Evolutionary conservation across 257 asterid species (phyloP), one percentile per base, ranked within the genome.

Genomic region (Cruciata laevipes): DNA sequence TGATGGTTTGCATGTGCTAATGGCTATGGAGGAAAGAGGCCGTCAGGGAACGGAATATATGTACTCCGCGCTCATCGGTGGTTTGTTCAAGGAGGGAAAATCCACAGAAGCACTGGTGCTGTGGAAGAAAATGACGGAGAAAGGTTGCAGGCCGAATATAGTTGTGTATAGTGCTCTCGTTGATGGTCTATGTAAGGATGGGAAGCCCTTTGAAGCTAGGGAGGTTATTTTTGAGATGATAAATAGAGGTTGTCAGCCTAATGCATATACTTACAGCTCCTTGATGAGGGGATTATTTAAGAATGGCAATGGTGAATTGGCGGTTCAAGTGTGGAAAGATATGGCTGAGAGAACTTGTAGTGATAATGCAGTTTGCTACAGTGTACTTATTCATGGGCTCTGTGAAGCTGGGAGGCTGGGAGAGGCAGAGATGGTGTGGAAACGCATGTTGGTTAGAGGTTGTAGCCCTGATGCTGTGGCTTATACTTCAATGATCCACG

Each of bases 401-500:
- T 90, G 96, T 65, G 95, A 80, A 72, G 81, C 82, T 38, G 99
- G 95, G 71, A 91, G 77, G 79, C 51, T 85, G 75, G 83, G 78
- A 77, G 76, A 83, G 71, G 99, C 96, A 66, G 75, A 79, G 80
- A 83, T 79, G 80, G 79, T 87, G 31, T 94, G 99, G 99, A 85
- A 83, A 69, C 92, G 81, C 14, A 79, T 94, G 76, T 66, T 86
- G 25, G 76, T 85, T 59, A 94, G 80, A 78, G 97, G 95, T 60
- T 71, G 79, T 56, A 74, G 70, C 58, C 91, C 91, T 38, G 99
- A 94, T 74, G 87, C 74, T 12, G 95, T 94, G 73, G 83, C 96
- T 65, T 90, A 90, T 78, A 88, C 80, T 79, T 90, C 97, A 58
- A 84, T 94, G 87, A 90, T 94, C 42, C 87, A 87, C 38, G 97